Base-by-base conservation (phyloP, 2,329 filamentous ascomycete genomes). In the Chaetomiaceae sp. region DNA sequence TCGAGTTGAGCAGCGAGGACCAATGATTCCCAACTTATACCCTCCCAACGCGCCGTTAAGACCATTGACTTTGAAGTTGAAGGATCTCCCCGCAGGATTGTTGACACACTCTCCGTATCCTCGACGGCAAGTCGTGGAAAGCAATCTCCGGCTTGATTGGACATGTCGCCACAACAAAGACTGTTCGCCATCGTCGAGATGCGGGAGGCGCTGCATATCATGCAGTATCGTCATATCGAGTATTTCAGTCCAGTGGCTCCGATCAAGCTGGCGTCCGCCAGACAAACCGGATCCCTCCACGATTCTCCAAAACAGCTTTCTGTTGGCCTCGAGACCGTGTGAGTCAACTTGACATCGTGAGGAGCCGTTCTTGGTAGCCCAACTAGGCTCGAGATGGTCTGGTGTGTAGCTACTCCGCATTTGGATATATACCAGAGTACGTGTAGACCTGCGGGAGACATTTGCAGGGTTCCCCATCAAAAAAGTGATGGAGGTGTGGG, bases 201-300 rank as follows among this genome's bases (percentile, higher is more conserved):
- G 32, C 18, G 58, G 56, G 47, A 63, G 34, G 41, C 56, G 58
- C 57, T 61, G 59, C 61, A 61, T 61, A 53, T 60, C 55, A 58
- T 61, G 54, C 57, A 48, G 54, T 57, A 52, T 59, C 46, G 51
- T 58, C 57, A 49, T 58, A 34, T 55, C 55, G 51, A 56, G 48
- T 42, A 45, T 33, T 47, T 36, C 53, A 34, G 51, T 57, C 48
- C 18, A 54, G 51, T 55, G 44, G 54, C 18, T 51, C 23, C 27
- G 25, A 27, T 45, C 18, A 36, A 36, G 46, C 37, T 23, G 42
- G 18, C 43, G 36, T 50, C 33, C 33, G 25, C 41, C 18, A 44
- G 46, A 38, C 30, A n/a, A 36, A 42, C 48, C 51, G 42, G 33
- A 54, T 45, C 13, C 37, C 34, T 27, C 34, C 38, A 41, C 14